A percentile compares a stretch with the other conserved stretches of the same genome.
Evolutionary conservation across 164 flowering plant genomes (phyloP).

Genomic region (Macadamia integrifolia): DNA sequence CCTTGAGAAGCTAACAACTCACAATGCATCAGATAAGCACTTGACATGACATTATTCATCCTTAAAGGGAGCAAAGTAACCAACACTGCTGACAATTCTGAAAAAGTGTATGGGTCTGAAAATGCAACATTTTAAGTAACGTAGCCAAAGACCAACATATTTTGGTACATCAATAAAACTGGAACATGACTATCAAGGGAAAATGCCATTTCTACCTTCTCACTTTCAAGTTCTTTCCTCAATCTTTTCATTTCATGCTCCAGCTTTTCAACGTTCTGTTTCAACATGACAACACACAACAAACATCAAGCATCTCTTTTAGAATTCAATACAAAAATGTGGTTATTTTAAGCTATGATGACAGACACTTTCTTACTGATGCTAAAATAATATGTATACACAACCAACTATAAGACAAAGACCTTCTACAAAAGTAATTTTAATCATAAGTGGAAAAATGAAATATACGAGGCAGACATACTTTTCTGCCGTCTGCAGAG

Average conservation of each 20-base stretch:
- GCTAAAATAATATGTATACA: neutral
- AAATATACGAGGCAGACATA: constrained; percentile 14
- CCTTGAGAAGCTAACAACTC: too few species aligned
- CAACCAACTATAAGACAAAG: neutral
- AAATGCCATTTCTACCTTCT: constrained; percentile 61
- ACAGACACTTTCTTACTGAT: neutral
- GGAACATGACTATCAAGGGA: neutral
- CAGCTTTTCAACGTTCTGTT: constrained; percentile 71
- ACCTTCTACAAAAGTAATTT: too few species aligned
- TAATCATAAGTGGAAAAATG: neutral
- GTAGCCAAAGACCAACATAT: neutral
- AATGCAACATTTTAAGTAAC: neutral
- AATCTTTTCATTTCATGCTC: constrained; percentile 52
- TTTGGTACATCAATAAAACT: neutral
- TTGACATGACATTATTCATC: too few species aligned
- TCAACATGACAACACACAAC: constrained; percentile 15
- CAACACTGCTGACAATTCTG: too few species aligned
- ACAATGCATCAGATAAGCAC: too few species aligned
- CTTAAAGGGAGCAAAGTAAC: too few species aligned
- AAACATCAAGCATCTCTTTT: neutral
- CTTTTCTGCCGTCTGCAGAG: constrained; percentile 53
- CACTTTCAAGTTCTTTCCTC: constrained; percentile 71
- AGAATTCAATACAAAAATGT: neutral
- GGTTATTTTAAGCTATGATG: neutral
- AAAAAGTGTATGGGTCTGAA: too few species aligned